Evolutionary conservation across 495 filamentous ascomycete species (phyloP).

Genomic region (Penicillium malachiteum): DNA sequence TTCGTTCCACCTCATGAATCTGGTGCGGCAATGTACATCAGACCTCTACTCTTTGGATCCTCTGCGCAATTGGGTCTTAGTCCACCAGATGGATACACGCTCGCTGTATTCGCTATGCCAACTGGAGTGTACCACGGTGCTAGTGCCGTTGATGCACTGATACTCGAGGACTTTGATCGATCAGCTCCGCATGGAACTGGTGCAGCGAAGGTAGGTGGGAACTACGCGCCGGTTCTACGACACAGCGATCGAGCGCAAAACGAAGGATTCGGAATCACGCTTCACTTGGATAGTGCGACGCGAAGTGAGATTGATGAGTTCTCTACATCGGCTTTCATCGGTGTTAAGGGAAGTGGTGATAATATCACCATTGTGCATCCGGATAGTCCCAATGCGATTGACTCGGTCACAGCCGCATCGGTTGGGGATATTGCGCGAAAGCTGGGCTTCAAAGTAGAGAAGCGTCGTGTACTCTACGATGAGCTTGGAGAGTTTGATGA

Average conservation of each 20-base stretch:
- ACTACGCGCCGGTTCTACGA: conserved; percentile 69
- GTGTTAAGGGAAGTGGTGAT: conserved; percentile 55
- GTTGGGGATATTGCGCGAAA: conserved; percentile 64
- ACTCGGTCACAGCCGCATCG: conserved; percentile 75
- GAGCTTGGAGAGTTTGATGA: conserved; percentile 77
- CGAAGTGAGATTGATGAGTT: conserved; percentile 86
- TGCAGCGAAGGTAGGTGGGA: conserved; percentile 56
- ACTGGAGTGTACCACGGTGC: conserved; percentile 88
- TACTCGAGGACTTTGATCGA: conserved; percentile 66
- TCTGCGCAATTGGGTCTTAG: conserved; percentile 76
- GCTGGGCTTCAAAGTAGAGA: conserved; percentile 68
- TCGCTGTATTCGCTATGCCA: conserved; percentile 80
- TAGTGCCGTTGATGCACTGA: conserved; percentile 73
- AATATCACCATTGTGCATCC: conserved; percentile 73
- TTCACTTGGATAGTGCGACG: conserved; percentile 80
- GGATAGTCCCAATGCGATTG: conserved; percentile 76
- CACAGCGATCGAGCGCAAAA: conserved; percentile 72
- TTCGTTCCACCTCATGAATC: conserved; percentile 83
- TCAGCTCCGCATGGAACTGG: conserved; percentile 55
- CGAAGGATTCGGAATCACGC: conserved; percentile 79
- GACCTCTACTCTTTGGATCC: conserved; percentile 82
- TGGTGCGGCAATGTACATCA: conserved; percentile 84
- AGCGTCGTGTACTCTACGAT: conserved; percentile 55
- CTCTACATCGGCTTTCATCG: conserved; percentile 82
- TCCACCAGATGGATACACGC: conserved; percentile 85